Evolutionary conservation across 2,329 filamentous ascomycete species (phyloP), one percentile per base, ranked within the genome.

Genomic region (Curvularia verruculosa): DNA sequence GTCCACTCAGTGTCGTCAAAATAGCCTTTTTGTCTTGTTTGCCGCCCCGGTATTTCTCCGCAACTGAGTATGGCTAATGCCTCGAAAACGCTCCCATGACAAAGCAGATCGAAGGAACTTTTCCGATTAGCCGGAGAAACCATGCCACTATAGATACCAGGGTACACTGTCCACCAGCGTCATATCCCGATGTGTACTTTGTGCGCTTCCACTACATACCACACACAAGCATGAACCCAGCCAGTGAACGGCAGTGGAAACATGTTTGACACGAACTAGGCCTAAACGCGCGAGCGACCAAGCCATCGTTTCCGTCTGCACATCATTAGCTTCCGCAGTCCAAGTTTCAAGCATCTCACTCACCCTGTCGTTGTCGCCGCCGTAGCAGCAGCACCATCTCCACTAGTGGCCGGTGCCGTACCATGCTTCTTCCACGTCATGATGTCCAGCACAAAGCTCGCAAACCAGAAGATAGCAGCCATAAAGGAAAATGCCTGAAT

Each of bases 401-500:
- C 43, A 29, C n/a, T 19, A 18, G 43, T 28, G 24, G 29, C 31
- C 5, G 8, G 12, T 12, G 39, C 15, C 8, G 23, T n/a, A 15
- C 29, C 18, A 31, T 26, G 18, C 18, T 39, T 45, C 46, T 18
- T 55, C 39, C 47, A 45, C 0, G 31, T 51, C 43, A 58, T 15
- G n/a, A 68, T 21, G 5, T 59, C 63, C 52, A 61, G 50, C 1
- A 59, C 29, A 48, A 61, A 65, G 47, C 87, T 89, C 15, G 78
- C 84, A 43, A 91, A 82, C 89, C 89, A 92, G 69, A 87, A 81
- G 64, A 90, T 82, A 43, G 88, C 89, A 1, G 86, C 87, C 54
- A 92, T 76, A 76, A 92, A 92, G 53, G 81, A 78, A 68, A 92
- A 91, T 9, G 89, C 89, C 67, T 90, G 83, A 58, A 85, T 81